Conservation (phyloP, 148 eudicot genomes). For the Limonium bicolor region DNA sequence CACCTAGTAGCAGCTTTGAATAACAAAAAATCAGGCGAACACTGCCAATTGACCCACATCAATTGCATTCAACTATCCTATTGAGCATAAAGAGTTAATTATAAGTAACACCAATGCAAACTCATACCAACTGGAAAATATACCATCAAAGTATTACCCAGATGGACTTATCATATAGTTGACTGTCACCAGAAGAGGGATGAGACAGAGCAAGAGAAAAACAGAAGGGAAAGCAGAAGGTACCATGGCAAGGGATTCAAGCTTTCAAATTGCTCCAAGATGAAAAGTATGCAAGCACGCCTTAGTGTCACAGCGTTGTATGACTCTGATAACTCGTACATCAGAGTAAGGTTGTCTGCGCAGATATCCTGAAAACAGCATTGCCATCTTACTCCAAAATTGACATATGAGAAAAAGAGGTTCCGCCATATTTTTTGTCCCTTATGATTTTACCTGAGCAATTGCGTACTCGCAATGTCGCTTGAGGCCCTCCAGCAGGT, state of each 20-base stretch:
- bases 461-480: conserved; percentile 74
- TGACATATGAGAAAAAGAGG: too few species aligned
- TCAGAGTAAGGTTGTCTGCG: conserved; percentile 46
- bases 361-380: conserved; percentile 47
- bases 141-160: too few species aligned
- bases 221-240: background rate
- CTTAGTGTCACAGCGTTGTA: conserved; percentile 54
- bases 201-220: background rate
- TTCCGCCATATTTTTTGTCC: too few species aligned
- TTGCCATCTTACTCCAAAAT: too few species aligned
- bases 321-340: conserved; percentile 76
- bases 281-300: conserved; percentile 59
- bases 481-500: conserved; percentile 79
- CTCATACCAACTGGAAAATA: too few species aligned
- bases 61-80: background rate
- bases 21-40: background rate
- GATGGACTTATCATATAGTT: too few species aligned
- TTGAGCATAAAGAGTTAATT: background rate
- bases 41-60: too few species aligned
- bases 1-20: background rate
- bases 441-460: conserved; percentile 64
- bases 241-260: conserved; percentile 52
- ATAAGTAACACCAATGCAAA: background rate
- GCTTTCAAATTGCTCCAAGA: conserved; percentile 63
- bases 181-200: too few species aligned